These are phyloP conservation scores for Pyrus betulifolia DNA, from an alignment of 306 rosid species.

Conservation along the genomic window DNA sequence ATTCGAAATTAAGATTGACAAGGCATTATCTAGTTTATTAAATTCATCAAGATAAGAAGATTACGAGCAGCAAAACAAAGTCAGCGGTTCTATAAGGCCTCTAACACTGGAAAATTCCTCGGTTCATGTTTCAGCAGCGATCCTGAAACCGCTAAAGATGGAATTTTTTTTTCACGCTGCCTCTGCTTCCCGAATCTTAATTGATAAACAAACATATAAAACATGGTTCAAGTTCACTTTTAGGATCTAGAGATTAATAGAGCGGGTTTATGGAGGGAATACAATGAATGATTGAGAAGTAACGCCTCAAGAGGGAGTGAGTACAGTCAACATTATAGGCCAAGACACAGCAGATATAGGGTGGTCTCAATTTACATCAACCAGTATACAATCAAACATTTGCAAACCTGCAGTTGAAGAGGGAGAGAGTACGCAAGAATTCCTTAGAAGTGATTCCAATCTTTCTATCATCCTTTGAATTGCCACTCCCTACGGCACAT, in stretches of 20 bases:
- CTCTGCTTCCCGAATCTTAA: not conserved
- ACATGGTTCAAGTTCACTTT: not conserved
- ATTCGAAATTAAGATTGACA: not conserved
- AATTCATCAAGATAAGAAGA: not conserved
- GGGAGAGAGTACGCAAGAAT: not conserved
- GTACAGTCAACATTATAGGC: too few species aligned
- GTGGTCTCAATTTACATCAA: not conserved
- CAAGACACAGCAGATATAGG: not conserved
- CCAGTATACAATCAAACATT: not conserved
- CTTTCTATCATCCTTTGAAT: constrained; percentile 50
- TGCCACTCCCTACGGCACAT: constrained; percentile 94
- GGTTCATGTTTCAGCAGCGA: not conserved
- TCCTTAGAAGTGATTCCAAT: not conserved
- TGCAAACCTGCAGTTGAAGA: not conserved
- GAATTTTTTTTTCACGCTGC: not conserved
- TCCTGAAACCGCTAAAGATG: not conserved
- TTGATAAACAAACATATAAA: not conserved
- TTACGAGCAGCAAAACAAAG: not conserved
- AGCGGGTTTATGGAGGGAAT: not conserved
- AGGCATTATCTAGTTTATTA: too few species aligned
- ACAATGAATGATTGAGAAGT: not conserved
- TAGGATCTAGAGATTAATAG: not conserved
- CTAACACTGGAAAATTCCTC: fast-evolving
- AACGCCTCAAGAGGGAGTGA: not conserved
- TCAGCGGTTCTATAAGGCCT: not conserved